Conservation (phyloP, 2,329 filamentous ascomycete genomes). For the Cadophora sp. region DNA sequence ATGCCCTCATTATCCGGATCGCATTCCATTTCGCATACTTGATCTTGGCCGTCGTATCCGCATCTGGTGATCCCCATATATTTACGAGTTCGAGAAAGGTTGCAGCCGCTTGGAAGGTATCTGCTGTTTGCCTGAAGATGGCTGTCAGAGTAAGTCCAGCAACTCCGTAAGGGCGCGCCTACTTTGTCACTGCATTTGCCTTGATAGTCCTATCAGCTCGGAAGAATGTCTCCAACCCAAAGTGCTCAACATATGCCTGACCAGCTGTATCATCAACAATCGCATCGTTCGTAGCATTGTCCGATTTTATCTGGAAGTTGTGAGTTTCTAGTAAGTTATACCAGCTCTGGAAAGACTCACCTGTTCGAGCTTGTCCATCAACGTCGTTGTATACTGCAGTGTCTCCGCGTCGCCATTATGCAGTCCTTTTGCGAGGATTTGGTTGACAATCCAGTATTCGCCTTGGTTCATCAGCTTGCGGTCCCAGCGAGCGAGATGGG, state of each 20-base stretch:
- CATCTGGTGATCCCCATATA: conserved; percentile 80
- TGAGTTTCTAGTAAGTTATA: conserved; percentile 17
- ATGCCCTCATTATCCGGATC: conserved; percentile 84
- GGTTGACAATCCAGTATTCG: conserved; percentile 91
- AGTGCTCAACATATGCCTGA: conserved; percentile 93
- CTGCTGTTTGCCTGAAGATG: conserved; percentile 78
- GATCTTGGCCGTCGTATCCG: conserved; percentile 83
- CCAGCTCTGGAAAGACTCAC: conserved; percentile 50
- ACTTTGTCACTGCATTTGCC: conserved; percentile 74
- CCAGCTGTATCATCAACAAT: conserved; percentile 85
- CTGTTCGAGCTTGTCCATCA: conserved; percentile 92
- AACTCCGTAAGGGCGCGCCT: too few species aligned
- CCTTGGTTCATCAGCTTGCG: conserved; percentile 56
- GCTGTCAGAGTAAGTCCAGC: too few species aligned
- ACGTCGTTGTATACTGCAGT: conserved; percentile 76
- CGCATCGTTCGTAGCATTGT: conserved; percentile 79
- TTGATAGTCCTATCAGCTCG: conserved; percentile 62
- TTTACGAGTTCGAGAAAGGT: conserved; percentile 90
- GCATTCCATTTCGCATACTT: conserved; percentile 98
- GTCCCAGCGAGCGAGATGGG: background rate
- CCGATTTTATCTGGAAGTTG: conserved; percentile 65
- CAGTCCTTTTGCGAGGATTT: conserved; percentile 82
- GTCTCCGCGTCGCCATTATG: conserved; percentile 81
- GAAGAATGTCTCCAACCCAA: conserved; percentile 88
- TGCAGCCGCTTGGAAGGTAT: conserved; percentile 90